These are phyloP conservation scores for Dryas alaskensis DNA, from an alignment of 306 rosid genomes.

Conservation along the genomic window DNA sequence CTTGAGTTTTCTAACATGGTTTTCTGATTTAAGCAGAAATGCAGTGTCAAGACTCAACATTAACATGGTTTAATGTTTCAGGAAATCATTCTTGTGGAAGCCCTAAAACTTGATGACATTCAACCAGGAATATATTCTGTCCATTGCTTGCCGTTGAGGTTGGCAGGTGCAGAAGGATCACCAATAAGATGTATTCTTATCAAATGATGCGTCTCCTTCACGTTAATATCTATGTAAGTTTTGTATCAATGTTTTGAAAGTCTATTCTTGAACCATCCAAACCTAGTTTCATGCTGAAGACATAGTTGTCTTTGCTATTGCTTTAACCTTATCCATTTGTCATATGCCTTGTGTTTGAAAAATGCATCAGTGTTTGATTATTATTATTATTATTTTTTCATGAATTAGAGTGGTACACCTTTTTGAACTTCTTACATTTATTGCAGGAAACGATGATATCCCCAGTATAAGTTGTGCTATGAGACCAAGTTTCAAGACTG, in stretches of 20 bases:
- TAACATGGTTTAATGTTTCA: slow-evolving; percentile 31
- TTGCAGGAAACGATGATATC: slow-evolving; percentile 17
- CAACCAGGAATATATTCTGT: slow-evolving; percentile 66
- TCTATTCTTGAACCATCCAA: not conserved
- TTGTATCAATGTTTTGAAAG: not conserved
- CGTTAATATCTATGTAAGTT: slow-evolving; percentile 6
- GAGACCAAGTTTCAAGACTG: not conserved
- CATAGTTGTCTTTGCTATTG: not conserved
- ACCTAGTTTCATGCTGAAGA: not conserved
- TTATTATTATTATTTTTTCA: not conserved
- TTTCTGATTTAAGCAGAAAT: slow-evolving; percentile 14
- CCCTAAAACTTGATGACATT: slow-evolving; percentile 70
- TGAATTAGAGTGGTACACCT: not conserved
- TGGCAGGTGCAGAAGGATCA: slow-evolving; percentile 89
- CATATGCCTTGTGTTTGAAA: not conserved
- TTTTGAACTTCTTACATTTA: not conserved
- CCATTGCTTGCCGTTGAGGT: slow-evolving; percentile 83
- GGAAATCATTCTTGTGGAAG: slow-evolving; percentile 93
- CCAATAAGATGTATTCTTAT: slow-evolving; percentile 89
- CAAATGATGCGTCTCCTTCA: slow-evolving; percentile 32
- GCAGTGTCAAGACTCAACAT: slow-evolving; percentile 9
- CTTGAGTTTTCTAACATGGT: not conserved
- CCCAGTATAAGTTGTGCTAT: not conserved
- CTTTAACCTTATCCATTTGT: not conserved
- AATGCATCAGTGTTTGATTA: not conserved